These are phyloP conservation scores for Graphilbum fragrans DNA, from an alignment of 2,329 filamentous ascomycete species.

Conservation along the genomic window DNA sequence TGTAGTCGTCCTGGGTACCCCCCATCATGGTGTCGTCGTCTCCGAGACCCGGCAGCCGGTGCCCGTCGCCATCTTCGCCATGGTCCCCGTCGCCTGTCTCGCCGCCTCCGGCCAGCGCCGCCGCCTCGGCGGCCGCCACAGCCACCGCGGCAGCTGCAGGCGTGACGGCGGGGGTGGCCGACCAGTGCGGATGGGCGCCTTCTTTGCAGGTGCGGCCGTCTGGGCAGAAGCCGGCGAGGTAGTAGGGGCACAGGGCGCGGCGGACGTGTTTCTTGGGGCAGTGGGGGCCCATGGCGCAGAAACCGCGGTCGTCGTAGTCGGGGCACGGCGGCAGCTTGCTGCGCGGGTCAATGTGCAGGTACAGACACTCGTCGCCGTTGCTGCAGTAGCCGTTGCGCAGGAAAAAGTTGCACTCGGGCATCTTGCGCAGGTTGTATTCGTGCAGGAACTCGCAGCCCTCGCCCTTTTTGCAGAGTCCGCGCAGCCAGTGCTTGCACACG, in stretches of 20 bases:
- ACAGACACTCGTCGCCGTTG: conserved; percentile 93
- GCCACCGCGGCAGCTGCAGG: conserved; percentile 17
- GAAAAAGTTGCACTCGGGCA: conserved; percentile 98
- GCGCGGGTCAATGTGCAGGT: conserved; percentile 78
- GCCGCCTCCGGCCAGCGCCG: conserved; percentile 18
- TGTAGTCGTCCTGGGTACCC: no score
- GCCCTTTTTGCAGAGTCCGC: conserved; percentile 94
- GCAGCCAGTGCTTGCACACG: conserved; percentile 98
- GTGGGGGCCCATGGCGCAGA: conserved; percentile 78
- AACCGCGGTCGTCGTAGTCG: conserved; percentile 88
- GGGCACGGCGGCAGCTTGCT: conserved; percentile 70
- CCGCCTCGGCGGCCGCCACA: conserved; percentile 29
- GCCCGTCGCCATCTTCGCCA: not conserved
- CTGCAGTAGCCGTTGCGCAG: conserved; percentile 87
- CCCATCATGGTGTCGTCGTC: no score
- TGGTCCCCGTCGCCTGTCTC: conserved; percentile 8
- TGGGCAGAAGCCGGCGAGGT: conserved; percentile 89
- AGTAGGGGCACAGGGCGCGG: conserved; percentile 66
- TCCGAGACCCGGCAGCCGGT: not conserved
- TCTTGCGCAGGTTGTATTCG: conserved; percentile 95
- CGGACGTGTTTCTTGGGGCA: conserved; percentile 86
- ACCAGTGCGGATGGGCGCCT: conserved; percentile 73
- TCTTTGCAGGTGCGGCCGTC: conserved; percentile 63
- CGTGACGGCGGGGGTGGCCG: conserved; percentile 39
- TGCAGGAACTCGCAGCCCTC: conserved; percentile 95